Evolutionary conservation across 768 basidiomycete species (phyloP), one percentile per base, ranked within the genome.

Genomic region (Lactarius evosmus): DNA sequence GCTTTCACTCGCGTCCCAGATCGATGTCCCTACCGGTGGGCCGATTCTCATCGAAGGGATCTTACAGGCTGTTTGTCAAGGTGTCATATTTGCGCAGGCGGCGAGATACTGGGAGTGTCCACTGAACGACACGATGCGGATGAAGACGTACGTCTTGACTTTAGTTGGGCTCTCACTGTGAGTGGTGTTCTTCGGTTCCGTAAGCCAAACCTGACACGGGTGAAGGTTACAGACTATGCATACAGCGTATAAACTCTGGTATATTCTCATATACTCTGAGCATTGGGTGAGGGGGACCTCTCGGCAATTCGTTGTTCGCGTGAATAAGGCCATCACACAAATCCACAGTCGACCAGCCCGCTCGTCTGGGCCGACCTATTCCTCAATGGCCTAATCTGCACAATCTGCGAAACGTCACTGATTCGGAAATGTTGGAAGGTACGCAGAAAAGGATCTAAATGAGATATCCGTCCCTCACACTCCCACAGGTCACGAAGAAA

Each of bases 351-450:
- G 40, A 73, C 75, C 3, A 80, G 75, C 61, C 69, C 69, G 0
- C 75, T 82, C 22, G 74, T 78, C 63, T 81, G 78, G 77, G 72
- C 77, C 0, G 80, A 82, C 56, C 66, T 82, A 38, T 78, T 83
- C 59, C 56, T 83, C 38, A 83, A 83, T 66, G 80, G 80, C 3
- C 67, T 78, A 9, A 77, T 83, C 40, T 79, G 77, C 66, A 72
- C 76, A 59, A 56, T 80, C 38, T 83, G 82, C 67, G 78, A 84
- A 69, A 71, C 74, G 3, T 84, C 80, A 64, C 80, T 81, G 50
- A 78, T 83, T 30, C 72, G 77, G 40, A 73, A 79, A 58, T 83
- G 83, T 61, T 85, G 82, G 80, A 81, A 80, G 76, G 83, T 80
- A 53, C 17, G 74, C 34, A 22, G 3, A 32, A n/a, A 17, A 14